Evolutionary conservation across 257 asterid species (phyloP).

Genomic region (Jaltomata sinuosa): DNA sequence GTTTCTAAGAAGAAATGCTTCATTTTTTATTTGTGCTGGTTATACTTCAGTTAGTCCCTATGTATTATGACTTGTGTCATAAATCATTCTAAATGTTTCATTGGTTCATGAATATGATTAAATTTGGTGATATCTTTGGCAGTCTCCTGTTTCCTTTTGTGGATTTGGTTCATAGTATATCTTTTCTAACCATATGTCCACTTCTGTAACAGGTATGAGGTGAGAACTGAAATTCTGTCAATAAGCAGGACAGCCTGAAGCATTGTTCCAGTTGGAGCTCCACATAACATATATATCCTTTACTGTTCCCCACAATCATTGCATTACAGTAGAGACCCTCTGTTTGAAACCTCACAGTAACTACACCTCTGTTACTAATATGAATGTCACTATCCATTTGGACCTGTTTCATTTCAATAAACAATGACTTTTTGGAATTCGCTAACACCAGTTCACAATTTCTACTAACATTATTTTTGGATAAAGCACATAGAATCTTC

Average conservation of each 20-base stretch:
- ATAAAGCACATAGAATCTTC: no score
- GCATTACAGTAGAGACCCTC: neutral
- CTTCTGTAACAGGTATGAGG: neutral
- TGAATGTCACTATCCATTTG: neutral
- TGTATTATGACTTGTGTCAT: neutral
- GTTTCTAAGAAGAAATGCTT: neutral
- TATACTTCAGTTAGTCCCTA: neutral
- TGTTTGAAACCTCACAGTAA: neutral
- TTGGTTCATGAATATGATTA: no score
- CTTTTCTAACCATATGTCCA: neutral
- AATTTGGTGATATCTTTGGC: no score
- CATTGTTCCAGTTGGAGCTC: neutral
- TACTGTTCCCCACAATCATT: neutral
- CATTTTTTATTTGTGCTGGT: neutral
- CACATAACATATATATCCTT: neutral
- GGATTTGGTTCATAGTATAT: neutral
- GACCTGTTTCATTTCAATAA: neutral
- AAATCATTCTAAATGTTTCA: neutral
- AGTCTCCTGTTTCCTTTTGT: no score
- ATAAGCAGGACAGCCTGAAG: neutral
- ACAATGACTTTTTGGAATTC: neutral
- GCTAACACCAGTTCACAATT: no score
- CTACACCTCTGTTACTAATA: neutral
- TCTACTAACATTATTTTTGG: neutral
- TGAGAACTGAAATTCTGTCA: neutral